Evolutionary conservation across 2,329 filamentous ascomycete genomes (phyloP), one percentile per base, ranked within the genome.

Genomic region (Fusarium coffeatum): DNA sequence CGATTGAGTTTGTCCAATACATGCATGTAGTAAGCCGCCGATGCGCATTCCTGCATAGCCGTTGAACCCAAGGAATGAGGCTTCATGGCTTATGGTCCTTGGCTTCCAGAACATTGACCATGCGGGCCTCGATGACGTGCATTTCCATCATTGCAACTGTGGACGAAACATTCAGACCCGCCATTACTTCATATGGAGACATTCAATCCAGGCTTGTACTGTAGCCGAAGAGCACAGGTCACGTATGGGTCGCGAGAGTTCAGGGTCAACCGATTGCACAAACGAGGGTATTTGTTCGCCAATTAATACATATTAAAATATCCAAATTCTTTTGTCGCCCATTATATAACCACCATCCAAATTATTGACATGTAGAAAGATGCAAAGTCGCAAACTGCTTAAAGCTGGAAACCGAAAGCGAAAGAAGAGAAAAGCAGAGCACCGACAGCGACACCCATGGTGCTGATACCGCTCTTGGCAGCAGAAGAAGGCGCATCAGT

Each of bases 401-500:
- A 76, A 34, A 76, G 55, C 64, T 74, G 70, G 68, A 76, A 64
- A 43, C 74, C 74, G 20, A 73, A 53, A 50, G 68, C 64, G 20
- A 74, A 65, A 23, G 79, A 79, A 7, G 79, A 80, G 60, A 82
- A 72, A 27, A 82, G 75, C 54, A 82, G 68, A 8, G 78, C 79
- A 4, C 79, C 79, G 6, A 82, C 72, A 5, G 77, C 75, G 15
- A 81, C 54, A 2, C 80, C 80, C 0, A 79, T 41, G 7, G 73
- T 79, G 68, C 59, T 78, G 41, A 80, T 57, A 20, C 72, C 66
- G 10, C 73, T 66, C 69, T 76, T 71, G 22, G 74, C 61, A 13
- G 57, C 55, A 20, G 71, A 32, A 32, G 69, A 65, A 10, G 71
- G 50, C 16, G 74, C 74, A 30, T 59, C 70, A 7, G 70, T 56